phyloP scores from a whole-genome alignment of 1,284 basidiomycete genomes.

The Cronartium ribicola region DNA sequence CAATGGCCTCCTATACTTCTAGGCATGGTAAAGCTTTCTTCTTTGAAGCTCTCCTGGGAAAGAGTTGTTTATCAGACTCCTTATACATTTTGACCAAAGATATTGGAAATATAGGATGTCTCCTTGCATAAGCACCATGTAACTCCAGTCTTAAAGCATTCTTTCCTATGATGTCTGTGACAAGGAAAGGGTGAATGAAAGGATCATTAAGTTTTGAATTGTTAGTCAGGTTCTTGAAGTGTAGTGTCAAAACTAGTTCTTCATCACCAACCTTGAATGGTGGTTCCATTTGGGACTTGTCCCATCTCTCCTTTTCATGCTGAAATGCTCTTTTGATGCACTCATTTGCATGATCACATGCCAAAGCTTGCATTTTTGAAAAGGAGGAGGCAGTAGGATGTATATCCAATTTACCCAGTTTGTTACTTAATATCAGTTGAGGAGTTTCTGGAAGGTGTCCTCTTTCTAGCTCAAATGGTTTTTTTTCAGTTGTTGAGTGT shows the following conservation, averaged over 20 bases:
- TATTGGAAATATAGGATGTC: conserved; percentile 9
- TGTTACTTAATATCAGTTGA: background rate
- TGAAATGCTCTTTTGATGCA: background rate
- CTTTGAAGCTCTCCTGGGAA: background rate
- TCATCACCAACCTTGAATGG: background rate
- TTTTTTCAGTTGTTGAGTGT: background rate
- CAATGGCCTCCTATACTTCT: background rate
- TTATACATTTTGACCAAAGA: conserved; percentile 3
- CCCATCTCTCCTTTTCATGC: conserved; percentile 6
- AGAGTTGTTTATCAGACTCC: background rate
- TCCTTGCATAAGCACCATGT: background rate
- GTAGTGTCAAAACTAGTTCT: background rate
- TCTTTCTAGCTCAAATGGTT: conserved; percentile 16
- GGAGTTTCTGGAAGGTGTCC: background rate
- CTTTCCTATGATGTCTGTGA: background rate
- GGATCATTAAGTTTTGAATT: conserved; percentile 10
- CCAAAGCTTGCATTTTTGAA: background rate
- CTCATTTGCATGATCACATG: background rate
- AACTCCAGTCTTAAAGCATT: background rate
- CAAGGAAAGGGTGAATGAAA: conserved; percentile 11
- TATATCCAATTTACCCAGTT: background rate
- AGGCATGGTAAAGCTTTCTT: background rate
- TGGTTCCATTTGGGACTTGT: background rate
- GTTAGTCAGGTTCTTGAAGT: conserved; percentile 10
- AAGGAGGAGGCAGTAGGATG: conserved; percentile 8